Evolutionary conservation across 805 yeast species (phyloP), one percentile per base, ranked within the genome.

Genomic region (Metschnikowia cubensis): DNA sequence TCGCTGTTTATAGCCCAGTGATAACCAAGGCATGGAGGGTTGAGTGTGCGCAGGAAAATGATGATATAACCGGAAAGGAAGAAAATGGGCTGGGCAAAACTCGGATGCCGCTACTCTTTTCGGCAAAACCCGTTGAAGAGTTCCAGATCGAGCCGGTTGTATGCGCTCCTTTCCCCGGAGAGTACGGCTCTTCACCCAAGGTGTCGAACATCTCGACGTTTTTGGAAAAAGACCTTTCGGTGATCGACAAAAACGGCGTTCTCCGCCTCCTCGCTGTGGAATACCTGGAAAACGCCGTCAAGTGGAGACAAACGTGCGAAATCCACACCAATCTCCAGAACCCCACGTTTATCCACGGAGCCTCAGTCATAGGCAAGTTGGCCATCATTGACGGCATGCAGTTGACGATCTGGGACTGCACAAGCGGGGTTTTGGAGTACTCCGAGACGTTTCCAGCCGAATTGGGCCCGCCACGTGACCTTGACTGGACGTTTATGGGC

Each of bases 401-500:
- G 36, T 65, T 92, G 38, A 71, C 84, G 0, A 80, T 91, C n/a
- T 92, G 96, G 96, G 96, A 90, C 64, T 71, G 84, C 35, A 76
- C 75, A 41, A 73, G 84, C 31, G 80, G 84, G 3, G 81, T 87
- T 1, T 66, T 88, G 47, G 96, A 87, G 61, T 86, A 80, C 57
- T 73, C 71, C 40, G 82, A 81, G 55, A 49, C 54, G 2, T 78
- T 73, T 52, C 62, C 66, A 1, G 55, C 54, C 4, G 61, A 56
- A 3, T 46, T 58, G 41, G 73, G 76, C 1, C 40, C 51, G 14
- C 81, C 90, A 6, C 66, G 74, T 21, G 97, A 90, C 63, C 71
- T 91, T 25, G 97, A 91, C 67, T 91, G 97, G 97, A 87, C 96
- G 0, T 79, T 85, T 47, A 82, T 70, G 5, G 66, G 66, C 36